Base-by-base conservation (phyloP, 2,329 filamentous ascomycete genomes). In the Cladophialophora yegresii region DNA sequence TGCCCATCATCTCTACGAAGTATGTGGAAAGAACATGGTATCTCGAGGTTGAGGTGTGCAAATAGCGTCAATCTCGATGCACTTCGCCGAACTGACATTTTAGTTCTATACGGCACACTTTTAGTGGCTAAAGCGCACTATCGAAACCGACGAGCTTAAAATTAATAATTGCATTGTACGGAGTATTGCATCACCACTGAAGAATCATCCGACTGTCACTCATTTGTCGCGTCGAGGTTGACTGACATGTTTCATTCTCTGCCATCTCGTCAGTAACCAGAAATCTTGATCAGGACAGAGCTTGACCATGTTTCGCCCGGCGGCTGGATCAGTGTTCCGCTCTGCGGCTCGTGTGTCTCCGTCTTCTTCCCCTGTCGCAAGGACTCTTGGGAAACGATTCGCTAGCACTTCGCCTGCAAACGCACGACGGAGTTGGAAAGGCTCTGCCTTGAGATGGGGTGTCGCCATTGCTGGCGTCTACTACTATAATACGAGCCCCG, bases 401-500 rank as follows among this genome's bases (percentile, higher is more conserved):
- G 77, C 87, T 72, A 87, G 81, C 80, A 85, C 83, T 70, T 80
- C 81, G 67, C 79, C 83, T 61, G 80, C 89, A 3, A 82, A 86
- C 69, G 81, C 85, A 73, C 90, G 87, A 79, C 82, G 91, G 76
- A 90, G 87, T 75, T 96, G 91, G 90, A 96, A 93, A 84, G 89
- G 87, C 76, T 83, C 87, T 58, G 83, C 83, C 3, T 76, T 85
- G 72, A 85, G 93, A 80, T 89, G 92, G 85, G 91, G 87, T 69
- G 75, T 95, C 62, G 93, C 91, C 0, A 83, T 82, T 64, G 91
- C 84, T 22, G 87, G 89, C 53, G 80, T 98, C 56, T 99, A 98
- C 80, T 97, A 91, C 78, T 99, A 98, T 78, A 96, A 92, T 81
- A 97, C 92, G 7, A 93, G 89, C 73, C 85, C 87, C 60, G 82